Evolutionary conservation across 2,329 filamentous ascomycete species (phyloP).

Genomic region (Fusarium nelsonii): DNA sequence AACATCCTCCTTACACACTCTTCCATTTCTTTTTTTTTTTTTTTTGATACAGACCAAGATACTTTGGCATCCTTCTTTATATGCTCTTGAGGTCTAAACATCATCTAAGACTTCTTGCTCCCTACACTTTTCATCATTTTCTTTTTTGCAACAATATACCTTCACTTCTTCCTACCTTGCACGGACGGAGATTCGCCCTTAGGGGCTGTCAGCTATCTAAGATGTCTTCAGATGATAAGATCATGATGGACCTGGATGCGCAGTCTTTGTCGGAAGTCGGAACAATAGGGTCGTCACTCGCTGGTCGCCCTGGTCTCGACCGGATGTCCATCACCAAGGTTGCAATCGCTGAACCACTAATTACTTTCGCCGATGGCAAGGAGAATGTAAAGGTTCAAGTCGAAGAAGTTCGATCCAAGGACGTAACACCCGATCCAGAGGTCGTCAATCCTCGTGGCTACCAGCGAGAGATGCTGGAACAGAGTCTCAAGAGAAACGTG

Average conservation of each 20-base stretch:
- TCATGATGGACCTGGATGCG: slow-evolving; percentile 11
- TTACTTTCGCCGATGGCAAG: slow-evolving; percentile 5
- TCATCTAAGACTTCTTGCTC: background rate
- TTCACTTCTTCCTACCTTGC: background rate
- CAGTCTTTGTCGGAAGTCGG: background rate
- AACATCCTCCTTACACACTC: background rate
- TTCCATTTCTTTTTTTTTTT: background rate
- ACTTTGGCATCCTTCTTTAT: background rate
- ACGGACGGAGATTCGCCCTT: background rate
- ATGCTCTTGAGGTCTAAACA: background rate
- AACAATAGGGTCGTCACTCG: slow-evolving; percentile 17
- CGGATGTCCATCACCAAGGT: slow-evolving; percentile 7
- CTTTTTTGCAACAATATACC: background rate
- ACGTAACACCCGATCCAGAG: slow-evolving; percentile 18
- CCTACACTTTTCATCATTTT: background rate
- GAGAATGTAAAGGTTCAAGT: background rate
- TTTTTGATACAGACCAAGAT: background rate
- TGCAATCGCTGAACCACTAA: slow-evolving; percentile 32
- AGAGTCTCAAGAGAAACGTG: slow-evolving; percentile 75
- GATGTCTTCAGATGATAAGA: background rate
- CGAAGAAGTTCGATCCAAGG: background rate
- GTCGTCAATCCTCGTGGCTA: slow-evolving; percentile 69
- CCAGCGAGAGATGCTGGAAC: slow-evolving; percentile 80
- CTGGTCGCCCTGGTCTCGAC: slow-evolving; percentile 9
- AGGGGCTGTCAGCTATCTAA: background rate